Percentiles rank a stretch among this genome's conserved stretches.
Conservation (phyloP, 257 asterid species). For the Anisodus tanguticus region DNA sequence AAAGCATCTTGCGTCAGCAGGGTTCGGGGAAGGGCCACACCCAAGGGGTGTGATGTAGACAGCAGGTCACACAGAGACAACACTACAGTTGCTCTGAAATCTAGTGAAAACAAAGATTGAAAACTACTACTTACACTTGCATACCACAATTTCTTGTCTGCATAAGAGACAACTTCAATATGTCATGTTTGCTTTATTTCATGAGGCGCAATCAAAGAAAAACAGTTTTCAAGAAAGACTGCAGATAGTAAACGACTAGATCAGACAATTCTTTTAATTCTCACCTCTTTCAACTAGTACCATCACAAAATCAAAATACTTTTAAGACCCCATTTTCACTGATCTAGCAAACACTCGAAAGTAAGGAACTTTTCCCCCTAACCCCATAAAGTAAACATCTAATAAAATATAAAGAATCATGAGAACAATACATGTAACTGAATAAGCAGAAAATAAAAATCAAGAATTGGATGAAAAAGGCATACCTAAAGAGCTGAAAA, state of each 20-base stretch:
- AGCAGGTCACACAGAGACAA: no score
- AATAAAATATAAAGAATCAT: not conserved
- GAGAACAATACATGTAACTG: not conserved
- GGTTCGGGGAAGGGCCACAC: no score
- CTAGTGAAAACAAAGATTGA: not conserved
- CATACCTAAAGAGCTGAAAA: slow-evolving; percentile 6
- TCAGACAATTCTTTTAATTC: not conserved
- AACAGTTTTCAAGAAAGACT: not conserved
- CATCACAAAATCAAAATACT: not conserved
- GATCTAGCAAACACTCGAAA: not conserved
- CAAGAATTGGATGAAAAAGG: not conserved
- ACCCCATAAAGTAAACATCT: not conserved
- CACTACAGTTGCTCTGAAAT: not conserved
- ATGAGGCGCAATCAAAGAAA: not conserved
- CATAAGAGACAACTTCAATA: not conserved
- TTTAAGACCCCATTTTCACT: not conserved
- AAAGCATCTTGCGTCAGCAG: no score
- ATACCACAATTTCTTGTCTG: not conserved
- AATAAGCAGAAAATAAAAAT: not conserved
- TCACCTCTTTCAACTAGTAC: not conserved
- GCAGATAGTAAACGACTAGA: slow-evolving; percentile 18
- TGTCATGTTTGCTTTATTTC: not conserved
- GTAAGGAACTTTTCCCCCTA: not conserved
- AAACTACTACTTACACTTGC: not conserved
- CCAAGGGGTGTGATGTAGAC: no score